Evolutionary conservation across 768 basidiomycete genomes (phyloP).

Genomic region (Serendipita sp.): DNA sequence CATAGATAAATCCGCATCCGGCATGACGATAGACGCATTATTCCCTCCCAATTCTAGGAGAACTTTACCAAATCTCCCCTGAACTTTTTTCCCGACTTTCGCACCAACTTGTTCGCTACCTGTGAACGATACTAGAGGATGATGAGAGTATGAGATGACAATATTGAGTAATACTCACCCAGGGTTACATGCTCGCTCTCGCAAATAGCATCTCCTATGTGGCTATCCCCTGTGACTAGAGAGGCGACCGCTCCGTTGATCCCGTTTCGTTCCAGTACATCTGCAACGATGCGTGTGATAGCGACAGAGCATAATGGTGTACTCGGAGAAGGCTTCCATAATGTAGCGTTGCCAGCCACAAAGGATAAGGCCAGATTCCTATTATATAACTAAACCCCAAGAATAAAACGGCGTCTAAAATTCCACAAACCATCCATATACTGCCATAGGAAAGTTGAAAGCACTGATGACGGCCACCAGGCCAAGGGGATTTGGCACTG

Average conservation of each 20-base stretch:
- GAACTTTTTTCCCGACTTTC: slow-evolving; percentile 74
- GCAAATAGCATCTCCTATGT: slow-evolving; percentile 64
- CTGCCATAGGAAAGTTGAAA: slow-evolving; percentile 93
- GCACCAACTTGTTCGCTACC: slow-evolving; percentile 81
- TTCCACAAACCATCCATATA: slow-evolving; percentile 62
- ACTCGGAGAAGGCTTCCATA: slow-evolving; percentile 89
- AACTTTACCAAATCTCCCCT: slow-evolving; percentile 75
- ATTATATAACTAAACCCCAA: slow-evolving; percentile 7
- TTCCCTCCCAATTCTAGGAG: slow-evolving; percentile 91
- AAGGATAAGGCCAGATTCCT: slow-evolving; percentile 87
- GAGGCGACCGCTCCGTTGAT: slow-evolving; percentile 72
- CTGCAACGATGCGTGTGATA: slow-evolving; percentile 66
- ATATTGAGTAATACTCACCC: slow-evolving; percentile 28
- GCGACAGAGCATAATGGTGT: slow-evolving; percentile 88
- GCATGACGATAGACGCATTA: slow-evolving; percentile 85
- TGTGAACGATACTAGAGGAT: slow-evolving; percentile 69
- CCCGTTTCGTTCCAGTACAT: slow-evolving; percentile 65
- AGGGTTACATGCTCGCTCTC: slow-evolving; percentile 61
- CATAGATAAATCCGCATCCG: slow-evolving; percentile 80
- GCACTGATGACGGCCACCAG: slow-evolving; percentile 64
- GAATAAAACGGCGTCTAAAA: neutral
- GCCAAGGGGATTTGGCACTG: slow-evolving; percentile 83
- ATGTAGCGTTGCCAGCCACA: slow-evolving; percentile 77
- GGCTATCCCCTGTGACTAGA: slow-evolving; percentile 69
- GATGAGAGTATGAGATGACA: neutral